Conservation (phyloP, 352 stramenopile genomes). For the Saprolegnia parasitica region DNA sequence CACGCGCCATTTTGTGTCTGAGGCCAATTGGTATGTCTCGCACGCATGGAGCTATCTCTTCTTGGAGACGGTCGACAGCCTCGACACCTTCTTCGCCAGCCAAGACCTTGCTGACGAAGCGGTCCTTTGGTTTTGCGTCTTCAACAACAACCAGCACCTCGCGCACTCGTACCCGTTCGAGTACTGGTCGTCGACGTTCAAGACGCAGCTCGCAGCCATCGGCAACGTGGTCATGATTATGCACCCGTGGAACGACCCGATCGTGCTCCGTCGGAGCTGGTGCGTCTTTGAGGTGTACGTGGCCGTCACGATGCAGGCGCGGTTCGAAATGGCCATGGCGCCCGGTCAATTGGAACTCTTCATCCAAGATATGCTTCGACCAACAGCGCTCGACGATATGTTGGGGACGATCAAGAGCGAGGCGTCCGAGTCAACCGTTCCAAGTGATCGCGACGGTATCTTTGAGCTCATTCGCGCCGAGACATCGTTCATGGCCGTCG, state of each 20-base stretch:
- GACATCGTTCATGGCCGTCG: slow-evolving; percentile 1
- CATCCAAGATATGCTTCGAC: slow-evolving; percentile 5
- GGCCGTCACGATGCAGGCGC: background rate
- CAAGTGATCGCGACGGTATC: slow-evolving; percentile 7
- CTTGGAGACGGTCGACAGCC: slow-evolving; percentile 11
- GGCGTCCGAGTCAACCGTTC: background rate
- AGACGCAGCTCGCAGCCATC: slow-evolving; percentile 1
- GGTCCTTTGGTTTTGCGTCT: slow-evolving; percentile 22
- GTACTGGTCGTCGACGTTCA: slow-evolving; percentile 12
- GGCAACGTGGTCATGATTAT: slow-evolving; percentile 22
- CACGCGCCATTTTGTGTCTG: background rate
- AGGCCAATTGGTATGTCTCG: slow-evolving; percentile 9
- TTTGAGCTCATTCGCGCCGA: background rate
- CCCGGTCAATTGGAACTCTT: background rate
- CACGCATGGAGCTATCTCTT: slow-evolving; percentile 21
- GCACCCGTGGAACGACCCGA: slow-evolving; percentile 18
- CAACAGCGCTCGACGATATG: background rate
- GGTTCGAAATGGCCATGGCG: slow-evolving; percentile 20
- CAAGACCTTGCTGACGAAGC: background rate
- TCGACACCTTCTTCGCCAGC: slow-evolving; percentile 3
- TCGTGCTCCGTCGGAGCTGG: background rate
- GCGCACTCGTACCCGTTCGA: background rate
- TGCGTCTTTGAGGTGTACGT: slow-evolving; percentile 26
- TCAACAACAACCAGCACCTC: slow-evolving; percentile 22
- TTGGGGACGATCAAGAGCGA: slow-evolving; percentile 12